A percentile compares a stretch with the other conserved stretches of the same genome.
phyloP scores from a whole-genome alignment of 2,329 filamentous ascomycete genomes.

The Fusarium coffeatum region DNA sequence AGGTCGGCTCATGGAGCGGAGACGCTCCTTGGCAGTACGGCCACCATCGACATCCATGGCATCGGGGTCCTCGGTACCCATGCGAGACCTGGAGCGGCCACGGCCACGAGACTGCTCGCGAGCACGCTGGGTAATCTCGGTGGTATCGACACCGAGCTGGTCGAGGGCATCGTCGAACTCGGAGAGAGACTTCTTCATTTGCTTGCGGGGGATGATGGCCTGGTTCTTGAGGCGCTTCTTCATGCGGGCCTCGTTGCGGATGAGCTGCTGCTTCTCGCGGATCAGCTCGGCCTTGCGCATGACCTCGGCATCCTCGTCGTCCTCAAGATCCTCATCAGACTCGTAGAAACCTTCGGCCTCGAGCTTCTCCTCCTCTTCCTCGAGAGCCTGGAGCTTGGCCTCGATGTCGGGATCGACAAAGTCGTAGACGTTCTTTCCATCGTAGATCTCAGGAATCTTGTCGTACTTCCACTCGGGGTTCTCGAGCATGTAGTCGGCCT shows the following conservation, averaged over 20 bases:
- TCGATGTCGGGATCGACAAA: conserved; percentile 98
- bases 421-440: conserved; percentile 98
- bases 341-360: conserved; percentile 95
- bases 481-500: conserved; percentile 87
- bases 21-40: conserved; percentile 63
- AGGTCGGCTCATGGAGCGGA: conserved; percentile 78
- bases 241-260: conserved; percentile 94
- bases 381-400: conserved; percentile 87
- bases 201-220: conserved; percentile 87
- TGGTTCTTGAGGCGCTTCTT: conserved; percentile 98
- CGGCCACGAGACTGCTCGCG: conserved; percentile 73
- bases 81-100: conserved; percentile 75
- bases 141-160: conserved; percentile 85
- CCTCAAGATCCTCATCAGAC: conserved; percentile 82
- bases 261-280: conserved; percentile 90
- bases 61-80: conserved; percentile 72
- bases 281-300: conserved; percentile 94
- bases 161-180: conserved; percentile 90
- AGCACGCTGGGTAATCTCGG: conserved; percentile 77
- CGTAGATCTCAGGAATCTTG: conserved; percentile 91
- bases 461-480: conserved; percentile 96
- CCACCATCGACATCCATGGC: conserved; percentile 78
- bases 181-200: conserved; percentile 82
- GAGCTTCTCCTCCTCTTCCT: conserved; percentile 94
- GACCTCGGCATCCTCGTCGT: conserved; percentile 88